phyloP scores from a whole-genome alignment of 257 asterid species.

The Solanum rostratum region DNA sequence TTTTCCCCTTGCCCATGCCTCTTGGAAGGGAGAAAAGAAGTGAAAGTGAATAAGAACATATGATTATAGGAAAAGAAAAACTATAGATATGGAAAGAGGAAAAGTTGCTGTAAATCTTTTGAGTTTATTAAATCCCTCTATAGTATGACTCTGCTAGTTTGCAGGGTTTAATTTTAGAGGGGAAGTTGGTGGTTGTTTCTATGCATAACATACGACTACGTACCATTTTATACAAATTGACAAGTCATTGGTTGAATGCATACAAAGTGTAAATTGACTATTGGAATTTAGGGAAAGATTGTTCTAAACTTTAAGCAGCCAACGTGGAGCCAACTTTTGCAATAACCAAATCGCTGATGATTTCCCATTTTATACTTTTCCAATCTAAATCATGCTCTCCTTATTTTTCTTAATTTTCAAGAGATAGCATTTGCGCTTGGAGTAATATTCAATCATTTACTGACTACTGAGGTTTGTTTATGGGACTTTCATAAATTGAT shows the following conservation, averaged over 20 bases:
- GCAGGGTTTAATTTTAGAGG: background rate
- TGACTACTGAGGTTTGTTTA: background rate
- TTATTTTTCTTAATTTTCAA: background rate
- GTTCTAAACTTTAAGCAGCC: background rate
- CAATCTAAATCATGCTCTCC: background rate
- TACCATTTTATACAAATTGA: background rate
- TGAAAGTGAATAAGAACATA: background rate
- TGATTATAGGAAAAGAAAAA: background rate
- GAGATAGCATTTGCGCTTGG: background rate
- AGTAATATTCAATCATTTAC: background rate
- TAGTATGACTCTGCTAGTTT: background rate
- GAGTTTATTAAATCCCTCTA: background rate
- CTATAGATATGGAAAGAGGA: background rate
- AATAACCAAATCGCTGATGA: background rate
- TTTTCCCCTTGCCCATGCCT: background rate
- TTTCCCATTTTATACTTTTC: background rate
- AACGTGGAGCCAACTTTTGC: background rate
- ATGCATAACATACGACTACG: background rate
- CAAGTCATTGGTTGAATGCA: background rate
- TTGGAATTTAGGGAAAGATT: background rate
- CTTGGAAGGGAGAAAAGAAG: background rate
- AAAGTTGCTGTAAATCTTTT: background rate
- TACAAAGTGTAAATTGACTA: background rate
- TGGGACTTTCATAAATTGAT: slow-evolving; percentile 1
- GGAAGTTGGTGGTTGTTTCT: background rate